Evolutionary conservation across 1,284 basidiomycete species (phyloP).

Genomic region (Leccinum pachyderme): DNA sequence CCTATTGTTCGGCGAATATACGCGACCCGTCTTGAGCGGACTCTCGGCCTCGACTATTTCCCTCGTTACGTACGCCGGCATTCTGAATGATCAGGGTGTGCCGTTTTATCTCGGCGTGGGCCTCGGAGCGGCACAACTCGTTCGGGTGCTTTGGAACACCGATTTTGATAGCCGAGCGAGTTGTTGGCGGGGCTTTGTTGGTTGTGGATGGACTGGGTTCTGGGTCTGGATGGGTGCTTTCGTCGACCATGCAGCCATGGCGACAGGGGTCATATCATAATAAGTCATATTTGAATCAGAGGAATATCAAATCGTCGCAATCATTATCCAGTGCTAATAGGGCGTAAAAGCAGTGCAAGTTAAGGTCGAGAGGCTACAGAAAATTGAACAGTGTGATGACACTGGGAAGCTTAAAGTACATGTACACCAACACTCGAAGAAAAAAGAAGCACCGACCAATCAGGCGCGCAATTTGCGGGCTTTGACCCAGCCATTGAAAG

Average conservation of each 20-base stretch:
- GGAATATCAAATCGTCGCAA: not conserved
- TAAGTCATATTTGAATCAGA: not conserved
- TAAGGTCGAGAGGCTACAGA: not conserved
- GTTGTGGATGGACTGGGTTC: slow-evolving; percentile 87
- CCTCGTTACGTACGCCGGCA: slow-evolving; percentile 76
- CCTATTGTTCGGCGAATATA: slow-evolving; percentile 79
- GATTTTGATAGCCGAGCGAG: slow-evolving; percentile 80
- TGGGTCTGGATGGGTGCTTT: slow-evolving; percentile 86
- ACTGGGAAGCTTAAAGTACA: slow-evolving; percentile 7
- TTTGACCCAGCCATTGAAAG: slow-evolving; percentile 78
- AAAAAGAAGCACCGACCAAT: slow-evolving; percentile 4
- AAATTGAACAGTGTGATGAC: not conserved
- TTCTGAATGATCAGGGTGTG: slow-evolving; percentile 71
- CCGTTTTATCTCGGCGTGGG: slow-evolving; percentile 81
- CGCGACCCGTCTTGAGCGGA: slow-evolving; percentile 73
- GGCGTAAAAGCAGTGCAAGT: not conserved
- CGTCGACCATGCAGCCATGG: slow-evolving; percentile 65
- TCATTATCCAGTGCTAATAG: not conserved
- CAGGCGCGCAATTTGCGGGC: slow-evolving; percentile 36
- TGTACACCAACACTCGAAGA: slow-evolving; percentile 27
- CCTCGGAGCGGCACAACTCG: slow-evolving; percentile 76
- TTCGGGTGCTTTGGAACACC: slow-evolving; percentile 75
- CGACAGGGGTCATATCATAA: slow-evolving; percentile 1
- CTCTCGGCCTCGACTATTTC: slow-evolving; percentile 78
- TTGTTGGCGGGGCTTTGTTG: slow-evolving; percentile 90